phyloP scores from a whole-genome alignment of 208 protist genomes.

The Leishmania gerbilli region DNA sequence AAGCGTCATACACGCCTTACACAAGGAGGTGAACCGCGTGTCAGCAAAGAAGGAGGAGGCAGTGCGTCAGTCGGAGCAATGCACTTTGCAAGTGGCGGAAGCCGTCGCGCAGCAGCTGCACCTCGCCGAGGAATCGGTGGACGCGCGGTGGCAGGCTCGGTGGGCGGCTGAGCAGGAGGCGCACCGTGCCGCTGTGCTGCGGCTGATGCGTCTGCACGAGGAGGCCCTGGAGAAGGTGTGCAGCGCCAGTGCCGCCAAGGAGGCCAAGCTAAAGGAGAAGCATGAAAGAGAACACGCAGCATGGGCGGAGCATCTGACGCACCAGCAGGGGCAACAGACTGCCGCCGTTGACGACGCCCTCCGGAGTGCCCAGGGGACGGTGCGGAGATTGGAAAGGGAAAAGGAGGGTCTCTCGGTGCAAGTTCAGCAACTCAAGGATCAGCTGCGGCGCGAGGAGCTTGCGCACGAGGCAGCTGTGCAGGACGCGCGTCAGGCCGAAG shows the following conservation, averaged over 20 bases:
- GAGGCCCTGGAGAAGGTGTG: constrained; percentile 22
- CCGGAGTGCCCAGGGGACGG: constrained; percentile 10
- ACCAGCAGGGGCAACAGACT: constrained; percentile 13
- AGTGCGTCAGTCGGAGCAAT: constrained; percentile 17
- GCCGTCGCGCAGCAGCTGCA: constrained; percentile 20
- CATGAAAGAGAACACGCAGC: constrained; percentile 37
- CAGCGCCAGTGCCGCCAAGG: constrained; percentile 27
- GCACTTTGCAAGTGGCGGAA: background rate
- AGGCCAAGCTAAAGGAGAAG: constrained; percentile 17
- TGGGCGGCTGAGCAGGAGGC: constrained; percentile 31
- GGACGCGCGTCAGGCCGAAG: background rate
- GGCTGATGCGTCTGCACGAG: constrained; percentile 2
- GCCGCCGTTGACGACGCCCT: constrained; percentile 31
- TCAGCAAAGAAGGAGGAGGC: constrained; percentile 31
- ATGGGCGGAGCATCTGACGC: constrained; percentile 21
- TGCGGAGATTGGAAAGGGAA: constrained; percentile 26
- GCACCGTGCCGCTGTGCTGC: constrained; percentile 14
- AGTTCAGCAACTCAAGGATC: constrained; percentile 10
- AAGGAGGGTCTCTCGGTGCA: constrained; percentile 5
- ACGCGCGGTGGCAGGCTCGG: constrained; percentile 33
- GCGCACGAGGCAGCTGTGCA: constrained; percentile 24
- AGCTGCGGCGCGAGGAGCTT: background rate
- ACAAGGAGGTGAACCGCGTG: constrained; percentile 26
- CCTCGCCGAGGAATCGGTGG: constrained; percentile 19
- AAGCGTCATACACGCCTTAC: constrained; percentile 25